Evolutionary conservation across 441 rosid species (phyloP).

Genomic region (Croton setiger): DNA sequence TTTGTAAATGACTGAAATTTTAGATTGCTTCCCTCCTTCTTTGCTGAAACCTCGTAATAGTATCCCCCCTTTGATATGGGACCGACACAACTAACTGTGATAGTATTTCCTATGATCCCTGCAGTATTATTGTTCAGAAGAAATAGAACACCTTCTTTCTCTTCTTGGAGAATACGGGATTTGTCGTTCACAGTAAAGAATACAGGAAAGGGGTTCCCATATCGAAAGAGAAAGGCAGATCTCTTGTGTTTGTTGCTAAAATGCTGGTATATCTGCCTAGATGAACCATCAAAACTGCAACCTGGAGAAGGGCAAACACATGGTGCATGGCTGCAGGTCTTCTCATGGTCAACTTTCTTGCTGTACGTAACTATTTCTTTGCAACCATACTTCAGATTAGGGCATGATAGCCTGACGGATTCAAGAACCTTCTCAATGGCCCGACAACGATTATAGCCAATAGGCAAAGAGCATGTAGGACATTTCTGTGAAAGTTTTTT

Average conservation of each 20-base stretch:
- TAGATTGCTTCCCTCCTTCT: conserved; percentile 17
- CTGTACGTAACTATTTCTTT: conserved; percentile 30
- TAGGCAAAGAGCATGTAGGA: conserved; percentile 51
- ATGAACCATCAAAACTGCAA: conserved; percentile 42
- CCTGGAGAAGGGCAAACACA: conserved; percentile 47
- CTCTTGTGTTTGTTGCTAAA: conserved; percentile 29
- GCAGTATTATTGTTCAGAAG: conserved; percentile 22
- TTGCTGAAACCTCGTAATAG: conserved; percentile 27
- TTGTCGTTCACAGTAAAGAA: conserved; percentile 10
- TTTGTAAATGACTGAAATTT: conserved; percentile 26
- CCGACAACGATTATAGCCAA: conserved; percentile 62
- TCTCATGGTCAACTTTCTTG: conserved; percentile 41
- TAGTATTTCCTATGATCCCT: conserved; percentile 23
- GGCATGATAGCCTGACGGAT: conserved; percentile 45
- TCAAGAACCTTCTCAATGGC: conserved; percentile 74
- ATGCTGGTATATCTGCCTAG: conserved; percentile 39
- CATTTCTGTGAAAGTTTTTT: conserved; percentile 46
- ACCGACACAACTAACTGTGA: conserved; percentile 28
- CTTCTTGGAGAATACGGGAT: conserved; percentile 34
- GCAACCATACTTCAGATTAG: conserved; percentile 45
- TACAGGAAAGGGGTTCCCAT: conserved; percentile 15
- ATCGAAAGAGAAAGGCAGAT: conserved; percentile 10
- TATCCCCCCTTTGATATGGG: conserved; percentile 14
- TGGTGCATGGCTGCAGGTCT: conserved; percentile 39
- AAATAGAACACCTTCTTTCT: conserved; percentile 30